Evolutionary conservation across 2,329 filamentous ascomycete species (phyloP).

Genomic region (Cordyceps pruinosa): DNA sequence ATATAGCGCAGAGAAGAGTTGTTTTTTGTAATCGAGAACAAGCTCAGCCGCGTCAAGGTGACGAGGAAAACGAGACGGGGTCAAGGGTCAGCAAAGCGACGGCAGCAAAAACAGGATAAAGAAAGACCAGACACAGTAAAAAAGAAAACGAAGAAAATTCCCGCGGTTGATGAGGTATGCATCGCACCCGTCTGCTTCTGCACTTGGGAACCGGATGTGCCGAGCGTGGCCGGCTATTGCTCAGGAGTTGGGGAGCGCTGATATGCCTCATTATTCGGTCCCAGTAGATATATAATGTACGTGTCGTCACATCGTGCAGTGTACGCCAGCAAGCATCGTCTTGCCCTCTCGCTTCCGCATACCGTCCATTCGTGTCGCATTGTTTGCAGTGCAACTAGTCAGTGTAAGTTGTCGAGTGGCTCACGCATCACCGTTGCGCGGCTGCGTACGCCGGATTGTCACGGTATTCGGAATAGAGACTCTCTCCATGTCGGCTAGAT

Average conservation of each 20-base stretch:
- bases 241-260: background rate
- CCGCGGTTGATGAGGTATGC: constrained; percentile 27
- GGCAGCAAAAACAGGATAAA: background rate
- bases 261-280: constrained; percentile 13
- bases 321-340: constrained; percentile 28
- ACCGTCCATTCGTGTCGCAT: constrained; percentile 3
- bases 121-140: background rate
- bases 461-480: constrained; percentile 23
- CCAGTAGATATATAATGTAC: constrained; percentile 21
- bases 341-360: constrained; percentile 7
- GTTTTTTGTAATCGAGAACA: constrained; percentile 14
- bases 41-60: constrained; percentile 18
- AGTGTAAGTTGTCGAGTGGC: background rate
- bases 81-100: background rate
- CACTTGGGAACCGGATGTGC: background rate
- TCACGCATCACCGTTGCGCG: background rate
- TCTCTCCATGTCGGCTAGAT: constrained; percentile 17
- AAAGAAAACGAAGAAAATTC: background rate
- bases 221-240: constrained; percentile 2
- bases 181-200: constrained; percentile 26
- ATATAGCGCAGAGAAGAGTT: constrained; percentile 29
- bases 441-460: constrained; percentile 14
- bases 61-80: constrained; percentile 6
- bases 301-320: constrained; percentile 36
- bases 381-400: background rate